A percentile compares a stretch with the other conserved stretches of the same genome.
phyloP scores from a whole-genome alignment of 2,329 filamentous ascomycete genomes.

The Ceratocystis destructans region DNA sequence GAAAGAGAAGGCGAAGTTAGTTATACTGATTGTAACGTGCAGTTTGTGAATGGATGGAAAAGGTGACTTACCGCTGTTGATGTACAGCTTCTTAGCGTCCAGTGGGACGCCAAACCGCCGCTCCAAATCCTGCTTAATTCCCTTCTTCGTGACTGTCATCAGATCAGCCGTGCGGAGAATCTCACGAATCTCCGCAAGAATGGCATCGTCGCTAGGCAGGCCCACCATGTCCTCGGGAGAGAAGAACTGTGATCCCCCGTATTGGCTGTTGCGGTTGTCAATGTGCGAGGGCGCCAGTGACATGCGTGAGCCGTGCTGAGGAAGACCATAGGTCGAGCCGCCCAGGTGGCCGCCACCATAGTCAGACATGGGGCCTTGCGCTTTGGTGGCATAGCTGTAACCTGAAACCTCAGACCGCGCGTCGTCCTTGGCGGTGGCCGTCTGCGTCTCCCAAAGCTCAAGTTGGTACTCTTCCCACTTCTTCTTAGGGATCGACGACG shows the following conservation, averaged over 20 bases:
- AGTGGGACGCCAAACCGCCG: conserved; percentile 74
- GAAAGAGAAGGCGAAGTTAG: not conserved
- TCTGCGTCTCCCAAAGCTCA: conserved; percentile 93
- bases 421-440: conserved; percentile 64
- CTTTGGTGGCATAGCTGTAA: conserved; percentile 86
- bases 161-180: conserved; percentile 83
- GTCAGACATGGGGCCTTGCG: conserved; percentile 49
- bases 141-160: conserved; percentile 98
- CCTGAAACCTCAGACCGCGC: conserved; percentile 79
- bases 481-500: conserved; percentile 83
- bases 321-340: conserved; percentile 21
- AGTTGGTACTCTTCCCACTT: conserved; percentile 99
- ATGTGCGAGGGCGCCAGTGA: conserved; percentile 67
- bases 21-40: not conserved
- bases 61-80: conserved; percentile 64
- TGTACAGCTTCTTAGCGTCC: conserved; percentile 81
- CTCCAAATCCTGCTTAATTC: conserved; percentile 87
- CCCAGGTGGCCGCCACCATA: conserved; percentile 49
- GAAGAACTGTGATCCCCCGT: conserved; percentile 46
- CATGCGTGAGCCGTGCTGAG: conserved; percentile 48
- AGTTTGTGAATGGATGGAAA: not conserved
- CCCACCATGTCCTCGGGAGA: conserved; percentile 54
- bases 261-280: conserved; percentile 46
- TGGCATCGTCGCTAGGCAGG: conserved; percentile 74
- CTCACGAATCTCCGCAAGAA: conserved; percentile 86